Evolutionary conservation across 1,284 basidiomycete genomes (phyloP).

Genomic region (Trichosporon faecale): DNA sequence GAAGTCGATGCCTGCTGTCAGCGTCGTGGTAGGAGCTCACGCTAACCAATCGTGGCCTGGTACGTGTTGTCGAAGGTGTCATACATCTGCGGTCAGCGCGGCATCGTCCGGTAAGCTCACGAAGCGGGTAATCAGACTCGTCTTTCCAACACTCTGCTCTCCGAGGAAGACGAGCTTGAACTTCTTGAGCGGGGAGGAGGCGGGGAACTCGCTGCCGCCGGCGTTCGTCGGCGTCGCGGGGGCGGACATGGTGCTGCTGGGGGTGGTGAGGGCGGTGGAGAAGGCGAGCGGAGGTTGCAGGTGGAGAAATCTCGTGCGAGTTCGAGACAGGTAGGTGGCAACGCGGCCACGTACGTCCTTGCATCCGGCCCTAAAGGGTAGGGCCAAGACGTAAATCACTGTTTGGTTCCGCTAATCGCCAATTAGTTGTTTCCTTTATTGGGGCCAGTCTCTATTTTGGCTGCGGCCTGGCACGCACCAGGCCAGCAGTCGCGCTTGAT

Average conservation of each 20-base stretch:
- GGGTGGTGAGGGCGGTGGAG: background rate
- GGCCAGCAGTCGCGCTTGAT: background rate
- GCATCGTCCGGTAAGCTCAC: conserved; percentile 33
- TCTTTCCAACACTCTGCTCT: conserved; percentile 93
- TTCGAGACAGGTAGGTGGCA: background rate
- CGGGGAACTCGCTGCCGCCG: conserved; percentile 15
- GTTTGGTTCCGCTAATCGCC: background rate
- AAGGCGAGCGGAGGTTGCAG: background rate
- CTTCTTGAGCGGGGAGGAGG: conserved; percentile 69
- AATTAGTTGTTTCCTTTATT: background rate
- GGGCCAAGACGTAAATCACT: background rate
- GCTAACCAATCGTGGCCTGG: conserved; percentile 85
- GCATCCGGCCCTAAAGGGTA: background rate
- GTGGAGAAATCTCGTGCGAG: conserved; percentile 3
- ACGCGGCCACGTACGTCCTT: background rate
- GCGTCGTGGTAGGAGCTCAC: background rate
- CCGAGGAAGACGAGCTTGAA: conserved; percentile 94
- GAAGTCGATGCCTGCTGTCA: conserved; percentile 77
- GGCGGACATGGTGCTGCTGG: conserved; percentile 15
- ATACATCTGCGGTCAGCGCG: conserved; percentile 72
- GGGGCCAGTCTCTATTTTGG: background rate
- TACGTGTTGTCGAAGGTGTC: conserved; percentile 99
- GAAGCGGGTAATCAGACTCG: conserved; percentile 92
- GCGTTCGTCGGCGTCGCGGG: conserved; percentile 14
- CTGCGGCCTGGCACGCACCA: background rate